These are phyloP conservation scores for Monilinia fructigena DNA, from an alignment of 2,329 filamentous ascomycete genomes.

Conservation along the genomic window DNA sequence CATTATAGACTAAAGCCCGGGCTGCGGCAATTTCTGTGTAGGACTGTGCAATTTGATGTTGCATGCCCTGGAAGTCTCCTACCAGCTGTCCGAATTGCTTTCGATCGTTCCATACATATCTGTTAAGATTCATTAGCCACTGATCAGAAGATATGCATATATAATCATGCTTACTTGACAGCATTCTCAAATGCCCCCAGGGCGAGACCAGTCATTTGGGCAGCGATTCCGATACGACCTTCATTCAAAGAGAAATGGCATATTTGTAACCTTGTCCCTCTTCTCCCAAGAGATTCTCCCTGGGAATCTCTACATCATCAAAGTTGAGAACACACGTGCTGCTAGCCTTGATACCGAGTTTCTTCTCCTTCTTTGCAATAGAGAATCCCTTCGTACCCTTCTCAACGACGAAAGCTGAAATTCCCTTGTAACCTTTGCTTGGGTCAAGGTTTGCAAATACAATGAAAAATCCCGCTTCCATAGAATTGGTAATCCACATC, in stretches of 20 bases:
- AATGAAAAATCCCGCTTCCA: constrained; percentile 93
- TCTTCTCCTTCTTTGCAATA: constrained; percentile 99
- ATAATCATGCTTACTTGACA: constrained; percentile 56
- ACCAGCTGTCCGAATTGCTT: constrained; percentile 93
- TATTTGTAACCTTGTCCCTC: constrained; percentile 97
- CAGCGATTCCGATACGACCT: constrained; percentile 94
- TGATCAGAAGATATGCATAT: constrained; percentile 10
- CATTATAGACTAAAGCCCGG: constrained; percentile 90
- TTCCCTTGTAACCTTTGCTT: constrained; percentile 91
- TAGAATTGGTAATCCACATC: constrained; percentile 99
- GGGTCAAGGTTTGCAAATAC: constrained; percentile 96
- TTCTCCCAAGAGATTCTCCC: constrained; percentile 82
- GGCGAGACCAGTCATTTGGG: constrained; percentile 96
- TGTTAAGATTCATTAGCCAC: constrained; percentile 38
- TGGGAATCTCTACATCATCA: constrained; percentile 89
- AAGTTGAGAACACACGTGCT: constrained; percentile 98
- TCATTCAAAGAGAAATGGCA: constrained; percentile 94
- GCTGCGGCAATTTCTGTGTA: constrained; percentile 93
- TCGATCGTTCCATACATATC: constrained; percentile 97
- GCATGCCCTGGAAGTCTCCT: constrained; percentile 98
- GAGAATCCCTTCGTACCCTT: constrained; percentile 86
- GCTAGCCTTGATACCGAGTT: constrained; percentile 92
- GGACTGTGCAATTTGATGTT: constrained; percentile 95
- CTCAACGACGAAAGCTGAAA: constrained; percentile 93
- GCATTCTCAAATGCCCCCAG: constrained; percentile 95